Base-by-base conservation (phyloP, 352 stramenopile genomes). In the Pelagophyceae sp. region DNA sequence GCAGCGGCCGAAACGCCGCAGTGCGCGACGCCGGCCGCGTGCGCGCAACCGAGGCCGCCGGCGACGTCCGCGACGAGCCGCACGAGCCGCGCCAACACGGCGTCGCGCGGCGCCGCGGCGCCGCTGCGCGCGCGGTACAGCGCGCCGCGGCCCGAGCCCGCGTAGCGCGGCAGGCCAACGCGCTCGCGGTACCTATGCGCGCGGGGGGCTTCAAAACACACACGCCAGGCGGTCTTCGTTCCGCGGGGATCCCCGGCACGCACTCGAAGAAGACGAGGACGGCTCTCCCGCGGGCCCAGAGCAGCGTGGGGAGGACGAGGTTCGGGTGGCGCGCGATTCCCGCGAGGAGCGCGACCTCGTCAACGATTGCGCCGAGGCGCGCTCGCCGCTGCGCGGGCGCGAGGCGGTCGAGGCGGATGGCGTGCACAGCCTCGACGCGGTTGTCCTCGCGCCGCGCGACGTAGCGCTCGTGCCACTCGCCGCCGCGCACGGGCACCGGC, bases 381-480 rank as follows among this genome's bases (percentile, higher is more conserved):
- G 11, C 3, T 1, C 29, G 29, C 31, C 29, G 61, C 3, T 3
- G 6, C 15, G 17, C 61, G n/a, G 61, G 3, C n/a, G 3, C 1
- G n/a, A 71, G 61, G 31, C 61, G 61, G 29, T 71, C 61, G n/a
- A 71, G 61, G 29, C 61, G 61, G 3, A 31, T 31, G 61, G 15
- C 20, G 54, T 31, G 15, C 54, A 71, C 3, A 2, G 29, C 25
- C 54, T 63, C 54, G 15, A 20, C 15, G 54, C 11, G 6, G 15
- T 31, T 31, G 61, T 71, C 61, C n/a, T 38, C 33, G n/a, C 29
- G 61, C 15, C 31, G 61, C 3, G 27, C 61, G 31, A 37, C 29
- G 61, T 71, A 71, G n/a, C 61, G 61, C 61, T 71, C 61, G 61
- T 38, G 27, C 61, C 61, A 71, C 61, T 71, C 61, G 61, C 61